Conservation (phyloP, 2,329 filamentous ascomycete genomes). For the Paracorniculantispora psalliotae region DNA sequence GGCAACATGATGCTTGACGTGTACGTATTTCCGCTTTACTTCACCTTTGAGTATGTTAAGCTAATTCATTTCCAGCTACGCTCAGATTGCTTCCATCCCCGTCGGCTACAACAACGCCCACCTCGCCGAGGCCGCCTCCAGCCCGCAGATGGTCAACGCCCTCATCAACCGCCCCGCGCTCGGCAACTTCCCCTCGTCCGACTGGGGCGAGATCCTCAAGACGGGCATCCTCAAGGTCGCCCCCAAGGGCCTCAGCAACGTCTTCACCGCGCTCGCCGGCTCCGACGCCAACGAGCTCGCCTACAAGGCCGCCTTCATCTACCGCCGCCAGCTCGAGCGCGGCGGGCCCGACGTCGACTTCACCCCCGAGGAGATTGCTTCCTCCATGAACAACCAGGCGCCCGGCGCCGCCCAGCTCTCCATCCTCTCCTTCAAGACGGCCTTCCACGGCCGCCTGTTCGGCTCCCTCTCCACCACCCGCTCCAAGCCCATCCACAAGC, state of each 20-base stretch:
- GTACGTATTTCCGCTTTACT: conserved; percentile 34
- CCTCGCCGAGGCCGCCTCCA: conserved; percentile 64
- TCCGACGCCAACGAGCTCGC: conserved; percentile 93
- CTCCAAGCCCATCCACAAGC: conserved; percentile 90
- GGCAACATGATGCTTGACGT: conserved; percentile 70
- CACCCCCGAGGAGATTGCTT: conserved; percentile 67
- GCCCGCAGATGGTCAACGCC: conserved; percentile 72
- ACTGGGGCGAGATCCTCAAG: conserved; percentile 77
- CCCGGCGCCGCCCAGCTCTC: conserved; percentile 74
- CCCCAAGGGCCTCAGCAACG: conserved; percentile 77
- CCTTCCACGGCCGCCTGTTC: conserved; percentile 87
- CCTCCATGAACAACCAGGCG: conserved; percentile 72
- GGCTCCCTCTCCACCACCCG: conserved; percentile 83
- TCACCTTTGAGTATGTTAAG: too few species aligned
- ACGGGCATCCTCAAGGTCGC: conserved; percentile 77
- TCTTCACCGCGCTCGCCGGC: conserved; percentile 85
- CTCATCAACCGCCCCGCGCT: conserved; percentile 86
- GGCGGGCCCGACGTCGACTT: conserved; percentile 75
- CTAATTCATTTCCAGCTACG: conserved; percentile 51
- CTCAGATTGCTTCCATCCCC: conserved; percentile 89
- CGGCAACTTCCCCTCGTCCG: conserved; percentile 82
- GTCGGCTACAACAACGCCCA: conserved; percentile 88
- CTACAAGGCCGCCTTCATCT: conserved; percentile 96
- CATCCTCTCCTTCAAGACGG: conserved; percentile 83
- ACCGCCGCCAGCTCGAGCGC: conserved; percentile 73